Conservation (phyloP, 2,329 filamentous ascomycete genomes). For the Aureobasidium lini region DNA sequence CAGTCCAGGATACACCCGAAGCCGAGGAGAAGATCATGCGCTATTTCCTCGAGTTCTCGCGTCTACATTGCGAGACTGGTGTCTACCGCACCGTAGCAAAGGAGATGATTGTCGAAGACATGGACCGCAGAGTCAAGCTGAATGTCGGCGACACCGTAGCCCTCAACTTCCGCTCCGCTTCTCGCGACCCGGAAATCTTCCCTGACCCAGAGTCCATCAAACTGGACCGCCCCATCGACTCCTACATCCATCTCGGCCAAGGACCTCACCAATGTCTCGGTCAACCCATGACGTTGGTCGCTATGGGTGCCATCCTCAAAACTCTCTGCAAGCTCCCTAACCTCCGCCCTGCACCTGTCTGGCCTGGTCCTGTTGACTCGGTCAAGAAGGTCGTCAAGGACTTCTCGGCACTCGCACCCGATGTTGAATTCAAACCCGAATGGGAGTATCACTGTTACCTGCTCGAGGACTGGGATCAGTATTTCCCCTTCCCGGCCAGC, state of each 20-base stretch:
- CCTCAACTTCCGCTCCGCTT: conserved; percentile 37
- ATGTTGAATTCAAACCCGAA: conserved; percentile 27
- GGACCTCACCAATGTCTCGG: conserved; percentile 36
- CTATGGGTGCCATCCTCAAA: conserved; percentile 40
- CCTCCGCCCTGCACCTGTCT: conserved; percentile 32
- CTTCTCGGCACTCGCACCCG: conserved; percentile 21
- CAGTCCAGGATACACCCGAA: conserved; percentile 36
- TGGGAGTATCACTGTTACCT: conserved; percentile 37
- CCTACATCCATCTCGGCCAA: conserved; percentile 39
- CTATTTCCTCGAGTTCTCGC: conserved; percentile 42
- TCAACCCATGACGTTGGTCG: conserved; percentile 32
- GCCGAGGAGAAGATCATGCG: conserved; percentile 43
- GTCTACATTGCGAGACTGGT: conserved; percentile 38
- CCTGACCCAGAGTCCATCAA: conserved; percentile 34
- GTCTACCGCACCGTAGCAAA: conserved; percentile 32
- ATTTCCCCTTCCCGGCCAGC: conserved; percentile 40
- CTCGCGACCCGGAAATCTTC: conserved; percentile 34
- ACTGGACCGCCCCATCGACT: conserved; percentile 31
- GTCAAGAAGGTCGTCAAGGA: conserved; percentile 38
- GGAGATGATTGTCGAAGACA: conserved; percentile 28
- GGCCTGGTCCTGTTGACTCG: conserved; percentile 29
- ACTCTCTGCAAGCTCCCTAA: conserved; percentile 34
- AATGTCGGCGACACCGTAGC: conserved; percentile 34
- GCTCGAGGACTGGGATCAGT: conserved; percentile 41
- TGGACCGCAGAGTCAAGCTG: conserved; percentile 25